phyloP scores from a whole-genome alignment of 148 eudicot genomes.

The Euryodendron excelsum region DNA sequence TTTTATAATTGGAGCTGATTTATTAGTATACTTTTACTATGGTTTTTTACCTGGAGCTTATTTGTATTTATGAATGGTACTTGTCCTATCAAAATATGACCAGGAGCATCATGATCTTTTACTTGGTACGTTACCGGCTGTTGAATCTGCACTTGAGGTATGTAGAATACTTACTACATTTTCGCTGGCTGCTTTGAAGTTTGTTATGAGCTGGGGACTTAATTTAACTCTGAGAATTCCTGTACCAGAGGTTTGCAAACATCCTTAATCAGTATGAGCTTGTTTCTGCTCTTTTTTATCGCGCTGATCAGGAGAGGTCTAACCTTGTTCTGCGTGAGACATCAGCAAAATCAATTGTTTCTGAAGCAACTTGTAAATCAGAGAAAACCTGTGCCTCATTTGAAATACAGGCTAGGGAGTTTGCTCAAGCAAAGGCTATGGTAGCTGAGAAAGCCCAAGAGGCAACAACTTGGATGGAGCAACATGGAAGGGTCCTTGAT shows the following conservation, averaged over 20 bases:
- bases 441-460: slow-evolving; percentile 79
- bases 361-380: slow-evolving; percentile 67
- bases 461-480: slow-evolving; percentile 84
- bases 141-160: slow-evolving; percentile 89
- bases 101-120: slow-evolving; percentile 98
- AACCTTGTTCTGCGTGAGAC: slow-evolving; percentile 73
- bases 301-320: slow-evolving; percentile 86
- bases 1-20: slow-evolving; percentile 4
- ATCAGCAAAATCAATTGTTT: slow-evolving; percentile 77
- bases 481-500: slow-evolving; percentile 86
- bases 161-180: slow-evolving; percentile 12
- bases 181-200: slow-evolving; percentile 17
- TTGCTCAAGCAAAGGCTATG: slow-evolving; percentile 73
- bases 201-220: slow-evolving; percentile 14
- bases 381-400: slow-evolving; percentile 60
- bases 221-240: slow-evolving; percentile 19
- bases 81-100: slow-evolving; percentile 16
- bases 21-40: not conserved
- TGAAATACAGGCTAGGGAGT: slow-evolving; percentile 77
- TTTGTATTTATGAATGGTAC: not conserved
- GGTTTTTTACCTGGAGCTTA: not conserved
- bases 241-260: slow-evolving; percentile 67
- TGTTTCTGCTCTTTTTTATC: slow-evolving; percentile 63
- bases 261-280: slow-evolving; percentile 74
- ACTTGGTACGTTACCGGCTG: slow-evolving; percentile 71